phyloP scores from a whole-genome alignment of 495 filamentous ascomycete species.

The Aspergillus nidulans region DNA sequence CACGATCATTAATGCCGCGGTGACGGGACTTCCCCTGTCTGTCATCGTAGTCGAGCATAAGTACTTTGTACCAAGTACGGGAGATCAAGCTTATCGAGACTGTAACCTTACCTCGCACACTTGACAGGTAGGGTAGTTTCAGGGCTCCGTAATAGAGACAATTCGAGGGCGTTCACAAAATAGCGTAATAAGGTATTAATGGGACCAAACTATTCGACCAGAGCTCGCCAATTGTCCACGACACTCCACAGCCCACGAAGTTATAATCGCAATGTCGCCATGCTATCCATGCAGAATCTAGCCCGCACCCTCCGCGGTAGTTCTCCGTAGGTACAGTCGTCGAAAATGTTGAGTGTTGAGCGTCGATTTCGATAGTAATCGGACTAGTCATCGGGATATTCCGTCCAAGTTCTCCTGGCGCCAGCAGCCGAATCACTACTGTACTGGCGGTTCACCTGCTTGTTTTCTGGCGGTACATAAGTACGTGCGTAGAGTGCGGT shows the following conservation, averaged over 20 bases:
- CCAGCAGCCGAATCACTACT: neutral
- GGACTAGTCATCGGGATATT: neutral
- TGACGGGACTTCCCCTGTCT: neutral
- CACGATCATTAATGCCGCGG: neutral
- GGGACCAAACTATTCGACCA: neutral
- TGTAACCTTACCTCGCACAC: too few relatives aligned
- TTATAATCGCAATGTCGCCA: neutral
- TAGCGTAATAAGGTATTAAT: too few relatives aligned
- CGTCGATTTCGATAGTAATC: neutral
- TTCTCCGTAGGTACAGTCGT: neutral
- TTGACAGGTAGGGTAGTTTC: too few relatives aligned
- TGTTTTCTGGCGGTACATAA: neutral
- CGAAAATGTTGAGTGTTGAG: neutral
- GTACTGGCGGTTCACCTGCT: too few relatives aligned
- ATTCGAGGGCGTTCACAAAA: neutral
- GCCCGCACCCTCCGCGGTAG: constrained; percentile 2
- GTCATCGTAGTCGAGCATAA: neutral
- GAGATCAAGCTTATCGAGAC: too few relatives aligned
- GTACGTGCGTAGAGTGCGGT: neutral
- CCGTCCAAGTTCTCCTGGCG: neutral
- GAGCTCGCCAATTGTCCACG: constrained; percentile 11
- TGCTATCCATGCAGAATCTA: too few relatives aligned
- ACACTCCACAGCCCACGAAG: neutral
- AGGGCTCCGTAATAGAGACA: neutral
- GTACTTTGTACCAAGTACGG: too few relatives aligned